phyloP scores from a whole-genome alignment of 2,329 filamentous ascomycete genomes.

The Colletotrichum liaoningense region DNA sequence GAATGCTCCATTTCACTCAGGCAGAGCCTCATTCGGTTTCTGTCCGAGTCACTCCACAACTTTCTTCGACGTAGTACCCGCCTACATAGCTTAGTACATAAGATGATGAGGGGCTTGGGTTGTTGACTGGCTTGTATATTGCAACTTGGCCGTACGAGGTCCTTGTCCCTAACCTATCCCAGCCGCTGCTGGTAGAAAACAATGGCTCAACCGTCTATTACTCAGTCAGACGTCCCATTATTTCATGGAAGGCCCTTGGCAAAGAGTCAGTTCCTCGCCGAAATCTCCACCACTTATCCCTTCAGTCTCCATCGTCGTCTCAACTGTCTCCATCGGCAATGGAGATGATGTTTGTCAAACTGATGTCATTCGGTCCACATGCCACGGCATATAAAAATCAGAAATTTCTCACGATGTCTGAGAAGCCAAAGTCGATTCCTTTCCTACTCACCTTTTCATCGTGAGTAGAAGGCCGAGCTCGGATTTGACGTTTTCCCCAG shows the following conservation, averaged over 20 bases:
- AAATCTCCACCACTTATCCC: neutral
- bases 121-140: neutral
- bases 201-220: neutral
- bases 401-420: neutral
- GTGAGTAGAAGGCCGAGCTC: neutral
- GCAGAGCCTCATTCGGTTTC: neutral
- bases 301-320: neutral
- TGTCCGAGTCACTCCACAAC: neutral
- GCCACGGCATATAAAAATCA: neutral
- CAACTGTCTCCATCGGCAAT: neutral
- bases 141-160: neutral
- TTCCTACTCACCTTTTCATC: neutral
- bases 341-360: neutral
- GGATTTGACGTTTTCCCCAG: neutral
- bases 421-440: neutral
- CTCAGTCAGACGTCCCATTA: neutral
- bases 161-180: neutral
- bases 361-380: neutral
- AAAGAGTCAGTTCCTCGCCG: neutral
- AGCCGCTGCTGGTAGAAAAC: neutral
- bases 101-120: neutral
- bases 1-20: neutral
- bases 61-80: neutral
- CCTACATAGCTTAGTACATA: neutral
- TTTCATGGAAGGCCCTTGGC: neutral